Base-by-base conservation (phyloP, 1,284 basidiomycete genomes). In the Baeospora myosura region DNA sequence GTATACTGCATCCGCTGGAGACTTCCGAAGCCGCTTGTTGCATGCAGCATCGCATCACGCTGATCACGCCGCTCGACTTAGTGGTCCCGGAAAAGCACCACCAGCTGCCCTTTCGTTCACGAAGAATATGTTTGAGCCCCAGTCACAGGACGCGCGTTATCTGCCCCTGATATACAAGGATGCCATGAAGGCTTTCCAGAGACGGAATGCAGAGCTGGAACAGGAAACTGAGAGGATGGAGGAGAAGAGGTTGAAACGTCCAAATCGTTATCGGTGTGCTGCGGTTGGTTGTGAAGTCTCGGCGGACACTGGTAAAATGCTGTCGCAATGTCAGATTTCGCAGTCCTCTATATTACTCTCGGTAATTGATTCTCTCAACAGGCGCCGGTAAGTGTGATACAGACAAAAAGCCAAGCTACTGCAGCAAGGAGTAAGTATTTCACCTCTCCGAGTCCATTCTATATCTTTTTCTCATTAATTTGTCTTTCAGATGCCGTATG, bases 371-470 rank as follows among this genome's bases (percentile, higher is more conserved):
- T 20, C n/a, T 14, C 7, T 21, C 5, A 22, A 29, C 28, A 63
- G 61, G 61, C 26, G 42, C 56, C 11, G 63, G 61, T 28, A 50
- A 54, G 41, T 63, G 60, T 41, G 61, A 64, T 39, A 12, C 23
- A 8, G 61, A 63, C 41, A 59, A 59, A 49, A 65, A 62, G 38
- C 62, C 61, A 1, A 49, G 49, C 31, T 63, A 63, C 38, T 63
- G 61, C 46, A 54, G 58, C 43, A 58, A 55, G 44, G 54, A 54
- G 43, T 62, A 52, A 26, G 41, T 42, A 24, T 18, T n/a, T 20
- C 11, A 18, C 17, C 36, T 32, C 10, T 23, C 20, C 24, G 11
- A 5, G 20, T 26, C 12, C 14, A 37, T n/a, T 20, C 22, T 24
- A 38, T 21, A n/a, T 12, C 18, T 34, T n/a, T n/a, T 40, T 18